A percentile compares a stretch with the other conserved stretches of the same genome.
Conservation (phyloP, 371 early-diverging fungal genomes). For the Mycotypha africana region DNA sequence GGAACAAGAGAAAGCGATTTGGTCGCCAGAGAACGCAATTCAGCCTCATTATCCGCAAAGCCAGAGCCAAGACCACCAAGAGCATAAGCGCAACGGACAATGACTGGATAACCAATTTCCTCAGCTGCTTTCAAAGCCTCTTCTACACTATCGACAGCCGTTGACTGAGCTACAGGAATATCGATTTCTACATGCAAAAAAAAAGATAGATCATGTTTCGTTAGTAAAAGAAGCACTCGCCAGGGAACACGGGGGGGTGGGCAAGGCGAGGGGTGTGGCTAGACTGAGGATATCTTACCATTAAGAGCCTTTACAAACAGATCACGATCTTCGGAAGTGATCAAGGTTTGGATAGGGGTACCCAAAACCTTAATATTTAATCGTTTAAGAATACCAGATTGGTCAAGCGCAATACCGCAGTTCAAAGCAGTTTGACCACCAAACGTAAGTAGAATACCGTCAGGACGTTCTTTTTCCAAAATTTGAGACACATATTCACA, state of each 20-base stretch:
- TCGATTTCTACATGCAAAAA: constrained; percentile 55
- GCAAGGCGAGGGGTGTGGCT: too few relatives aligned
- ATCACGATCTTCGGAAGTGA: constrained; percentile 90
- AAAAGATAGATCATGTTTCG: constrained; percentile 13
- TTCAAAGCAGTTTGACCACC: constrained; percentile 95
- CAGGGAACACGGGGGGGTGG: too few relatives aligned
- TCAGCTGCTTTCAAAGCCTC: constrained; percentile 82
- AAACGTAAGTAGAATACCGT: constrained; percentile 89
- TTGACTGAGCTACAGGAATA: constrained; percentile 83
- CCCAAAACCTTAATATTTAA: constrained; percentile 87
- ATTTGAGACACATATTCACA: constrained; percentile 88
- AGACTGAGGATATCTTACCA: constrained; percentile 27
- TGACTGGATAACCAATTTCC: constrained; percentile 88
- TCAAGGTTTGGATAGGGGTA: constrained; percentile 87
- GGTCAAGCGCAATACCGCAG: constrained; percentile 83
- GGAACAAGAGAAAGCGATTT: constrained; percentile 78
- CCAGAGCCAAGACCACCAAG: constrained; percentile 95
- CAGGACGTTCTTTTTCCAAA: constrained; percentile 88
- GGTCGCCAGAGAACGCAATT: constrained; percentile 68
- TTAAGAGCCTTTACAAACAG: constrained; percentile 86
- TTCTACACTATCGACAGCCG: constrained; percentile 73
- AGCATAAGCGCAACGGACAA: constrained; percentile 90
- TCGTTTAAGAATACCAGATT: constrained; percentile 71
- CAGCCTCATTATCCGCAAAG: constrained; percentile 77
- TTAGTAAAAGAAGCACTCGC: too few relatives aligned